These are phyloP conservation scores for Peltaster fructicola DNA, from an alignment of 2,329 filamentous ascomycete genomes.

Conservation along the genomic window DNA sequence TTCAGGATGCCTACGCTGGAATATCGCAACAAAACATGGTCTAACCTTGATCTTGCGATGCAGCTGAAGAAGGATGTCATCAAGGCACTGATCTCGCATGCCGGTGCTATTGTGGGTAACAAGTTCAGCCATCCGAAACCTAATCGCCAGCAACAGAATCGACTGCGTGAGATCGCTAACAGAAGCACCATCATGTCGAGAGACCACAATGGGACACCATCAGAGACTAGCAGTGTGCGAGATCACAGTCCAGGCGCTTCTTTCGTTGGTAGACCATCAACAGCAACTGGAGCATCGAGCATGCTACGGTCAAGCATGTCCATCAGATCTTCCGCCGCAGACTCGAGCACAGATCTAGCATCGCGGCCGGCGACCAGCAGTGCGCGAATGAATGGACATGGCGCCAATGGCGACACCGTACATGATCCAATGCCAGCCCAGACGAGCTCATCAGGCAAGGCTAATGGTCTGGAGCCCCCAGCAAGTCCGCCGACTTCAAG, in stretches of 20 bases:
- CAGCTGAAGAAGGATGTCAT: conserved; percentile 90
- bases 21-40: conserved; percentile 98
- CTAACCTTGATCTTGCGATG: conserved; percentile 82
- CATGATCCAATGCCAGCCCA: too few relatives aligned
- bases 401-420: too few relatives aligned
- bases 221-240: conserved; percentile 12
- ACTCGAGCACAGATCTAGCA: conserved; percentile 2
- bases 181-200: conserved; percentile 44
- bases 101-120: conserved; percentile 91
- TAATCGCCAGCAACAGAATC: conserved; percentile 57
- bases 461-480: too few relatives aligned
- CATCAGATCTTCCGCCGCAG: conserved; percentile 8
- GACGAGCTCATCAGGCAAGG: too few relatives aligned
- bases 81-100: conserved; percentile 83
- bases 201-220: conserved; percentile 6
- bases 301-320: conserved; percentile 12
- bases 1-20: conserved; percentile 89
- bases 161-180: conserved; percentile 68
- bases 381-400: conserved; percentile 1
- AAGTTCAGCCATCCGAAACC: conserved; percentile 85
- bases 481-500: conserved; percentile 4
- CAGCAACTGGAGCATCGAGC: conserved; percentile 13
- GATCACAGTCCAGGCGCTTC: conserved; percentile 8
- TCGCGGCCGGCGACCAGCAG: conserved; percentile 3
- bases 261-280: conserved; percentile 13